A percentile compares a stretch with the other conserved stretches of the same genome.
Evolutionary conservation across 768 basidiomycete species (phyloP).

Genomic region (Xerocomellus dryophilus): DNA sequence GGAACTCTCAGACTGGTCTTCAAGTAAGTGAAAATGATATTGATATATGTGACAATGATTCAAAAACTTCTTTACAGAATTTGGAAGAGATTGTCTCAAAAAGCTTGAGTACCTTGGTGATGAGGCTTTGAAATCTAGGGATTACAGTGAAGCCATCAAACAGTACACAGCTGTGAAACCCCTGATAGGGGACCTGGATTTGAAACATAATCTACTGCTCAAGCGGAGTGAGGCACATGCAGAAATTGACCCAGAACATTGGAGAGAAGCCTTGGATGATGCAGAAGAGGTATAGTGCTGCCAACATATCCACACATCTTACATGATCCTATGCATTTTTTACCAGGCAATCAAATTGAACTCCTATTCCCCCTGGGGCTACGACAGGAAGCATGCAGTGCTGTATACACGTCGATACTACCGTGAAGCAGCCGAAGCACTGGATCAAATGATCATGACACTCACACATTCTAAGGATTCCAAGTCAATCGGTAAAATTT

Average conservation of each 20-base stretch:
- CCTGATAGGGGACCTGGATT: conserved; percentile 1
- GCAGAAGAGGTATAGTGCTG: conserved; percentile 11
- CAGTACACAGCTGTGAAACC: conserved; percentile 14
- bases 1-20: conserved; percentile 15
- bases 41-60: no score
- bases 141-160: conserved; percentile 14
- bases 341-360: conserved; percentile 15
- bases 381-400: conserved; percentile 13
- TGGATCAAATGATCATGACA: conserved; percentile 1
- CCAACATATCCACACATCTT: background rate
- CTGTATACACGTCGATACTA: background rate
- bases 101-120: conserved; percentile 12
- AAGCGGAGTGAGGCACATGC: conserved; percentile 16
- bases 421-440: conserved; percentile 14
- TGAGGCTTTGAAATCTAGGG: background rate
- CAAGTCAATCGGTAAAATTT: conserved; percentile 1
- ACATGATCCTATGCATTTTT: background rate
- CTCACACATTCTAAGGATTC: conserved; percentile 1
- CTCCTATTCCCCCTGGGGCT: conserved; percentile 14
- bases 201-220: conserved; percentile 1
- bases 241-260: background rate
- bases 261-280: conserved; percentile 8
- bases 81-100: conserved; percentile 4
- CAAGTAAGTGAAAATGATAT: background rate
- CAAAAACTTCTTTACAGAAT: background rate